These are phyloP conservation scores for Graphilbum fragrans DNA, from an alignment of 2,329 filamentous ascomycete genomes.

Conservation along the genomic window DNA sequence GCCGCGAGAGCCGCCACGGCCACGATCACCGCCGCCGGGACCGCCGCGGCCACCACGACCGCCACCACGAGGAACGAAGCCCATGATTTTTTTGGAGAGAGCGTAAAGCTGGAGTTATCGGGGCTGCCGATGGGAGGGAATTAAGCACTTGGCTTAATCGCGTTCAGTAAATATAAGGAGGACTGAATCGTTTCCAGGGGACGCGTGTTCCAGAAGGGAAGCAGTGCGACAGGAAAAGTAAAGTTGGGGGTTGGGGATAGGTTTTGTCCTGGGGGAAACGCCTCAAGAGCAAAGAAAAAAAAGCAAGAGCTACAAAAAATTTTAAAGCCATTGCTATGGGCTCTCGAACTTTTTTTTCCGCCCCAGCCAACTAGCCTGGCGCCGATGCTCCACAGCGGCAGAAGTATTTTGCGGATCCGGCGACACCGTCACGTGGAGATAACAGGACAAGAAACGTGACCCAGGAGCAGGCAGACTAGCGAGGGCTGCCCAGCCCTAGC, in stretches of 20 bases:
- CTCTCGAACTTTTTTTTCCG: conserved; percentile 6
- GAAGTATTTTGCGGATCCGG: conserved; percentile 5
- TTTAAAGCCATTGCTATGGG: conserved; percentile 1
- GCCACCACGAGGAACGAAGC: conserved; percentile 28
- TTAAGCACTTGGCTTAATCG: no score
- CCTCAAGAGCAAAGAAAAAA: conserved; percentile 1
- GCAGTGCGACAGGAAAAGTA: no score
- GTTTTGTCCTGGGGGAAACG: no score
- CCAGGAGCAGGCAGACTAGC: background rate
- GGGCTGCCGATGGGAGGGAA: no score
- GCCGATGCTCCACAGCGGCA: conserved; percentile 2
- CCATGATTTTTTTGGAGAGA: no score
- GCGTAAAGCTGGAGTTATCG: no score
- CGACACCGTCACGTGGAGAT: conserved; percentile 2
- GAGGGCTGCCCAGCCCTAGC: conserved; percentile 12
- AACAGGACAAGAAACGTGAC: background rate
- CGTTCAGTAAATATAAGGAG: no score
- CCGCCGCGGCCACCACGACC: conserved; percentile 17
- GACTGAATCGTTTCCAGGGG: no score
- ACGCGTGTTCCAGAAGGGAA: no score
- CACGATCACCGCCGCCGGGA: conserved; percentile 23
- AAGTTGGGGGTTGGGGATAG: no score
- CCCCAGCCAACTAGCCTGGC: conserved; percentile 5
- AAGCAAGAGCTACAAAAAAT: conserved; percentile 1
- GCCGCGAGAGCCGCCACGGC: conserved; percentile 20